Conservation (phyloP, 306 rosid species). For the Rosa multiflora region DNA sequence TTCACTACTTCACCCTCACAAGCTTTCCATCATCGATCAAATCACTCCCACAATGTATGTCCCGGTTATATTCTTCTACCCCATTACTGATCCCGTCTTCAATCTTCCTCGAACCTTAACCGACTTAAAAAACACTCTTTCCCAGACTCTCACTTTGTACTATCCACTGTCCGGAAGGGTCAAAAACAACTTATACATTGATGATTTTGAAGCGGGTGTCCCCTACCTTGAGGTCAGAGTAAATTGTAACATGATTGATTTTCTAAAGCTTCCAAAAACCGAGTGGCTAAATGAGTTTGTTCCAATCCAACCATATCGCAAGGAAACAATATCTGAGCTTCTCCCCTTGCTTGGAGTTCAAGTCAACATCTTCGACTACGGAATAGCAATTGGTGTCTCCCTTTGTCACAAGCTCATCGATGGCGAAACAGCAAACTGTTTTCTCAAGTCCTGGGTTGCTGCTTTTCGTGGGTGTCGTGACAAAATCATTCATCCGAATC, state of each 20-base stretch:
- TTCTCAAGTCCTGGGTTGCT: constrained; percentile 41
- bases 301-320: constrained; percentile 31
- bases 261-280: constrained; percentile 26
- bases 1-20: neutral
- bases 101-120: neutral
- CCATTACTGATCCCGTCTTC: neutral
- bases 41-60: neutral
- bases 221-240: constrained; percentile 39
- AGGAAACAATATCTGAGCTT: constrained; percentile 5
- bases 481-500: constrained; percentile 28
- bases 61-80: neutral
- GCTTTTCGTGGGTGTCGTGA: constrained; percentile 20
- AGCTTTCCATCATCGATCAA: neutral
- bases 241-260: constrained; percentile 31
- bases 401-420: constrained; percentile 38
- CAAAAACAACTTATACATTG: constrained; percentile 27
- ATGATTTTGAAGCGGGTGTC: constrained; percentile 44
- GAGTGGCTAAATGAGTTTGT: constrained; percentile 34
- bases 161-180: constrained; percentile 45
- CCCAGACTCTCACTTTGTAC: neutral
- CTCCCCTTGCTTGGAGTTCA: constrained; percentile 41
- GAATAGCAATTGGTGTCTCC: constrained; percentile 44
- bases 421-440: constrained; percentile 26
- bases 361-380: constrained; percentile 42
- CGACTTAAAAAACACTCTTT: neutral